Evolutionary conservation across 2,329 filamentous ascomycete genomes (phyloP).

Genomic region (Sarocladiaceae sp.): DNA sequence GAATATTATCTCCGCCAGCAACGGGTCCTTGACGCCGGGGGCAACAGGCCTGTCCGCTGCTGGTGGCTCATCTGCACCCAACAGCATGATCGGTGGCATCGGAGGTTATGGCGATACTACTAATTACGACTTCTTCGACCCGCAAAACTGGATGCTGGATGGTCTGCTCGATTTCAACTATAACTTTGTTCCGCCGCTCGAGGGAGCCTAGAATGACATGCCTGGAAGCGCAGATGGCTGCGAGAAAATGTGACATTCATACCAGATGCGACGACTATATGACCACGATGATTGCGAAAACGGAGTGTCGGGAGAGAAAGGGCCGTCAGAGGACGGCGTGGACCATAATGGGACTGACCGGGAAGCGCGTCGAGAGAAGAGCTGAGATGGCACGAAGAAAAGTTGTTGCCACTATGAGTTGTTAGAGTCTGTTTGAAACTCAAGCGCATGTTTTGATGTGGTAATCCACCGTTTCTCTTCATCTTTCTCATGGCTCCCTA

Average conservation of each 20-base stretch:
- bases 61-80: slow-evolving; percentile 26
- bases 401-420: too few relatives aligned
- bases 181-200: slow-evolving; percentile 49
- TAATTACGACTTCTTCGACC: slow-evolving; percentile 85
- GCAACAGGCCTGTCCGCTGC: slow-evolving; percentile 38
- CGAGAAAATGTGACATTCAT: neutral
- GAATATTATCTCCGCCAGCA: slow-evolving; percentile 34
- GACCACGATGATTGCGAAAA: neutral
- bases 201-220: slow-evolving; percentile 37
- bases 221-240: neutral
- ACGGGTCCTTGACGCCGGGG: slow-evolving; percentile 47
- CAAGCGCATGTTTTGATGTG: too few relatives aligned
- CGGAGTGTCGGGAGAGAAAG: neutral
- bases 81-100: slow-evolving; percentile 42
- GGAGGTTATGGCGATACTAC: slow-evolving; percentile 53
- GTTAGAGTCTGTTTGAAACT: too few relatives aligned
- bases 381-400: too few relatives aligned
- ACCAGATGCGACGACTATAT: neutral
- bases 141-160: slow-evolving; percentile 89
- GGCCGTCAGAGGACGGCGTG: neutral
- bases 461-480: too few relatives aligned
- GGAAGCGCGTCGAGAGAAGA: too few relatives aligned
- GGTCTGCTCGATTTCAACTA: slow-evolving; percentile 77
- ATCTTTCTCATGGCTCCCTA: too few relatives aligned
- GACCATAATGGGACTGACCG: too few relatives aligned